Evolutionary conservation across 805 yeast species (phyloP).

Genomic region (Yueomyces sinensis): DNA sequence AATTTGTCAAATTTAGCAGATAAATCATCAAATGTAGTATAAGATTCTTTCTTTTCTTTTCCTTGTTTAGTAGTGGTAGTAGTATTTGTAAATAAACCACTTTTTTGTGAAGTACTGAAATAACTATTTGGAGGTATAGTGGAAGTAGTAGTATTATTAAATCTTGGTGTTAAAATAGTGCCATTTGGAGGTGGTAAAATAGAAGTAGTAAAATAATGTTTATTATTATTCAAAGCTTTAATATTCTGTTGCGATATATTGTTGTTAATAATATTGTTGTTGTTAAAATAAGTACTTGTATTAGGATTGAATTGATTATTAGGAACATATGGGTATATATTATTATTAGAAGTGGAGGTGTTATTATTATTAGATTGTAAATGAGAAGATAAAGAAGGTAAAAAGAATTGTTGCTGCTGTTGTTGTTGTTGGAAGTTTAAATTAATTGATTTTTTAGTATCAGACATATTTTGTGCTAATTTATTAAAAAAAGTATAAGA

Average conservation of each 20-base stretch:
- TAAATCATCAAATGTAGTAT: not conserved
- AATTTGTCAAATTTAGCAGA: not conserved
- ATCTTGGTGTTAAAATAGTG: not conserved
- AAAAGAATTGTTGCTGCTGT: conserved; percentile 4
- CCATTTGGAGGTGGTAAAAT: not conserved
- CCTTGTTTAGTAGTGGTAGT: not conserved
- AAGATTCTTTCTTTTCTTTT: not conserved
- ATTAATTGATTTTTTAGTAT: not conserved
- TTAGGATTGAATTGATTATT: not conserved
- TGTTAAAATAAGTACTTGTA: no score
- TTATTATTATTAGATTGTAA: no score
- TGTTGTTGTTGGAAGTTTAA: not conserved
- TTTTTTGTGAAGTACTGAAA: conserved; percentile 14
- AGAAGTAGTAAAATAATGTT: not conserved
- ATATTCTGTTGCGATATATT: not conserved
- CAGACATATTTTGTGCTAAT: conserved; percentile 11
- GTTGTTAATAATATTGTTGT: no score
- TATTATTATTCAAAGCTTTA: not conserved
- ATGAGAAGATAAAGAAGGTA: no score
- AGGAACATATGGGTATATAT: not conserved
- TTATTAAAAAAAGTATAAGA: conserved; percentile 14
- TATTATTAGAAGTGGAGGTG: not conserved
- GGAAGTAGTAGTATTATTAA: not conserved
- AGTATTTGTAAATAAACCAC: conserved; percentile 1
- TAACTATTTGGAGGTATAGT: not conserved